A percentile compares a stretch with the other conserved stretches of the same genome.
Evolutionary conservation across 2,329 filamentous ascomycete species (phyloP).

Genomic region (Fusarium humuli): DNA sequence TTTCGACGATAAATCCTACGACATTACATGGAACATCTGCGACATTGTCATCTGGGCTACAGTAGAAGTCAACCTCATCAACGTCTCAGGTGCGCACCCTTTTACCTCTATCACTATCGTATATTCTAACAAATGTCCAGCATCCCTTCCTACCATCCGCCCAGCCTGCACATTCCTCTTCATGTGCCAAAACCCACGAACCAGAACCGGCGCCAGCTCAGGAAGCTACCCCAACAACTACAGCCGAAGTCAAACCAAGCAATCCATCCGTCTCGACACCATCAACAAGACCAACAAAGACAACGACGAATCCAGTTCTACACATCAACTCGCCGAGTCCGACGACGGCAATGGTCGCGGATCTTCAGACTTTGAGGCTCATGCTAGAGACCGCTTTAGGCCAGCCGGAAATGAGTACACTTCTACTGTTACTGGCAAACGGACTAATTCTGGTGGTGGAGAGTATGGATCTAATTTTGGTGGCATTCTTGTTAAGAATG

Average conservation of each 20-base stretch:
- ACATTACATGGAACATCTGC: constrained; percentile 42
- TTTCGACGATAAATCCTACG: constrained; percentile 25
- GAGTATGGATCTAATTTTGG: constrained; percentile 7
- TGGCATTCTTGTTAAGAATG: constrained; percentile 44
- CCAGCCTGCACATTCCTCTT: constrained; percentile 42
- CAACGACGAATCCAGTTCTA: constrained; percentile 38
- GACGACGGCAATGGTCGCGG: constrained; percentile 4
- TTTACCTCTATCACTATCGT: accelerated
- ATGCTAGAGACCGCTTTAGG: constrained; percentile 34
- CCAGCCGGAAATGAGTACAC: constrained; percentile 26
- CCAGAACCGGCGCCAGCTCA: constrained; percentile 34
- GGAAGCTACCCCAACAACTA: constrained; percentile 36
- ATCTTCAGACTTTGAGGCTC: constrained; percentile 42
- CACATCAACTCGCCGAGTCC: constrained; percentile 37
- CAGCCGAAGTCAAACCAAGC: constrained; percentile 39
- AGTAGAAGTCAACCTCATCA: constrained; percentile 44
- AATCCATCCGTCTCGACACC: constrained; percentile 40
- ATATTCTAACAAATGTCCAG: not conserved
- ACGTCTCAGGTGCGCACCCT: constrained; percentile 30
- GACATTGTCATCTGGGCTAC: constrained; percentile 45
- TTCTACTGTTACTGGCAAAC: constrained; percentile 31
- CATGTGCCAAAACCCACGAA: constrained; percentile 27
- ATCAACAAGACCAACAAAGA: constrained; percentile 16
- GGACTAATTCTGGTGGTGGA: not conserved
- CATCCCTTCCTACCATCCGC: constrained; percentile 43